Evolutionary conservation across 345 rosid species (phyloP), one percentile per base, ranked within the genome.

Genomic region (Eucalyptus regnans): DNA sequence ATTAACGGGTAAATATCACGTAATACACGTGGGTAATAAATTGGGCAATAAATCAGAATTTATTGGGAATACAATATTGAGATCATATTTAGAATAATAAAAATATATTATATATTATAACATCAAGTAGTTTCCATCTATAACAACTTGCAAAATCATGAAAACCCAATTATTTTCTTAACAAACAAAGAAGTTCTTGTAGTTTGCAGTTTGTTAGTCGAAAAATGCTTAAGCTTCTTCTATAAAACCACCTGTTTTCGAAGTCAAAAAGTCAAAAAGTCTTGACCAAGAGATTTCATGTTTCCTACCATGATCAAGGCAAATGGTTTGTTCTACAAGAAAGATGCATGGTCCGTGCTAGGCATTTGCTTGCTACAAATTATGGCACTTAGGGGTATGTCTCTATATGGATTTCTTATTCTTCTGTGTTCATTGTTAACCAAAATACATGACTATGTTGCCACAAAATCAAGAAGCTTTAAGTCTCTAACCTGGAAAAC

Each of bases 401-500:
- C 87, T 50, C 60, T 50, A 50, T 16, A 49, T 46, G 23, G 14
- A 86, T 49, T 86, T 27, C 50, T 46, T 86, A 15, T 37, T 37
- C 41, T 76, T 41, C 29, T 23, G 5, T 10, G 8, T 49, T n/a
- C 86, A 48, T 18, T 48, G 54, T 25, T 85, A 16, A 85, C 31
- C 33, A 14, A 43, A 33, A 66, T 27, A 27, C 18, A 87, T 87
- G 58, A 49, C 71, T 31, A 64, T 8, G 83, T 37, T 41, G 29
- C 83, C 83, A 29, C 43, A 12, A 46, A 46, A 85, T 71, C 58
- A 25, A 27, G 13, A 50, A 86, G 54, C 52, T 49, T 79, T 87
- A 88, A 50, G 20, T 58, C 23, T 76, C 81, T 76, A 92, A 96
- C 99, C 97, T 95, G 95, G 66, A 93, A 92, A 93, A 88, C 90